Base-by-base conservation (phyloP, 1,139 yeast species). In the Geotrichum reessii region DNA sequence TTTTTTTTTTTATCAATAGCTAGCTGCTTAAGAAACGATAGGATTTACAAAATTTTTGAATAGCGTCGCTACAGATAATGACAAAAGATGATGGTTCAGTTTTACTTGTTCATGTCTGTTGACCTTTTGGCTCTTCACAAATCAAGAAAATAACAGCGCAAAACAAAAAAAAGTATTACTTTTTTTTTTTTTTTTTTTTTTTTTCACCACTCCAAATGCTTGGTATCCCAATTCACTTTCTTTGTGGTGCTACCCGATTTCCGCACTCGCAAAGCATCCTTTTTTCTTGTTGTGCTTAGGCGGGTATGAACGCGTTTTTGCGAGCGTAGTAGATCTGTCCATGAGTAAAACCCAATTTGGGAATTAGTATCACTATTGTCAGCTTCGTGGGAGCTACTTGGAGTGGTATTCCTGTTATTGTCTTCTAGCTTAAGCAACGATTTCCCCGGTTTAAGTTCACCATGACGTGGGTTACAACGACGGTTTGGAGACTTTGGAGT, bases 401-500 rank as follows among this genome's bases (percentile, higher is more conserved):
- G 40, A 21, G 17, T 31, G 22, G 14, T 19, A 9, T 12, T n/a
- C 27, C 2, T 17, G n/a, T 22, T 22, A 6, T 21, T 2, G 24
- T 40, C 28, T 19, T 42, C 47, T 17, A 25, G 28, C 28, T 59
- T 59, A 8, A 59, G 47, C 17, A 49, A 49, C 4, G 59, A 47
- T 47, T 54, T 56, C 21, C 55, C 44, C 1, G 62, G 62, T 19
- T 11, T 14, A 11, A 59, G 22, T 22, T 51, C 54, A 4, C 24
- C 25, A 50, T 59, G 62, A 4, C 59, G 55, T 2, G 62, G 62
- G 19, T 24, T 47, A 21, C 62, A 59, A 17, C 57, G 52, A 7
- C 62, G 49, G 9, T 58, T 60, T 12, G 62, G 62, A 2, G 62
- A 59, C n/a, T 47, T 49, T 2, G 62, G 62, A 7, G 53, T 17